phyloP scores from a whole-genome alignment of 106 monocot genomes.

The Amphibolis antarctica region DNA sequence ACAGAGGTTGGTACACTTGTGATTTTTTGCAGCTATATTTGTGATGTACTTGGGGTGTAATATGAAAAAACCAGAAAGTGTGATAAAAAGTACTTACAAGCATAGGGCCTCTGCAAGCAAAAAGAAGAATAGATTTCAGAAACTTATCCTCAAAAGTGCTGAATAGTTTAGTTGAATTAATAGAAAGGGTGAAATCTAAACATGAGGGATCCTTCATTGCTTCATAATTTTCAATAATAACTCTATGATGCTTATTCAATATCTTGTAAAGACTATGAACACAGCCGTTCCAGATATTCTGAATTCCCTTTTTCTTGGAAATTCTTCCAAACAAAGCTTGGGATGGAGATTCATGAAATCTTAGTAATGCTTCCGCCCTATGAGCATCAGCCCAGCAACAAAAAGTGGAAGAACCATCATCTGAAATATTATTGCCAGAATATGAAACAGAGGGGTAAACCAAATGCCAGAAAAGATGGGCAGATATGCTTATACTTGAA shows the following conservation, averaged over 20 bases:
- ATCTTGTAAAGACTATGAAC: conserved; percentile 36
- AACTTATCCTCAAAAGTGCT: conserved; percentile 44
- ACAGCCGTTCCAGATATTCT: conserved; percentile 16
- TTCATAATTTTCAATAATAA: conserved; percentile 40
- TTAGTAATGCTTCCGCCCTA: conserved; percentile 50
- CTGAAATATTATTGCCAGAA: conserved; percentile 16
- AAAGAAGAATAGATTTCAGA: conserved; percentile 39
- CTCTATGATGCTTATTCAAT: conserved; percentile 49
- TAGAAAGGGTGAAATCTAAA: conserved; percentile 31
- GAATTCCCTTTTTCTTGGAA: not conserved
- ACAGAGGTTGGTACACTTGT: not conserved
- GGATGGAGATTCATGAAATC: conserved; percentile 30
- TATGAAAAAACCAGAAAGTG: not conserved
- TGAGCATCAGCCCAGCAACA: conserved; percentile 68
- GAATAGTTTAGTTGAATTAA: conserved; percentile 32
- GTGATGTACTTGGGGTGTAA: not conserved
- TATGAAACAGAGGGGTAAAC: not conserved
- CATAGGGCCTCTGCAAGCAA: conserved; percentile 44
- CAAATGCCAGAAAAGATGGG: conserved; percentile 1
- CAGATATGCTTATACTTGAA: not conserved
- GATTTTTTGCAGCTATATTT: too few species aligned
- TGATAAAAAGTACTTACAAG: conserved; percentile 38
- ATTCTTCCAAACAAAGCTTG: conserved; percentile 12
- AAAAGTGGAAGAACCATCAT: conserved; percentile 72
- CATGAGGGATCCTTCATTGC: conserved; percentile 25